Evolutionary conservation across 2,329 filamentous ascomycete species (phyloP), one percentile per base, ranked within the genome.

Genomic region (Magnaporthiopsis rhizophila): DNA sequence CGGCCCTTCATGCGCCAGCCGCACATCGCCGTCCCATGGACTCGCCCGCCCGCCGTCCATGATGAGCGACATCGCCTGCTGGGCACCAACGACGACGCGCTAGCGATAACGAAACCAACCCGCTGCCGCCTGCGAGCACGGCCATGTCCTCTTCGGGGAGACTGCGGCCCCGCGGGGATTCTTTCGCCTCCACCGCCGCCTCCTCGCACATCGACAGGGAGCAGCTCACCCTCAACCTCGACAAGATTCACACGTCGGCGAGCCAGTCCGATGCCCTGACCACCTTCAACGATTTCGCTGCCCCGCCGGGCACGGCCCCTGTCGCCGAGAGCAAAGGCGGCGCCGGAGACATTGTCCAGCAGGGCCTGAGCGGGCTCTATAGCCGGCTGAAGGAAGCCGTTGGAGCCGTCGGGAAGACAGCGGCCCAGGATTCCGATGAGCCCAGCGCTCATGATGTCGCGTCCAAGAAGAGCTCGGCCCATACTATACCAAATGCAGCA

Each of bases 241-340:
- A 96, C 76, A 88, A 91, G 70, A 97, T 97, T 69, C 94, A 97
- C 75, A 92, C 82, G 62, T 88, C 90, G 7, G 92, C 93, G n/a
- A 96, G 90, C 72, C 90, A 91, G 73, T 90, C 90, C 45, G 89
- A 90, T 67, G 86, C 87, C 45, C 81, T 98, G 61, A 98, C 94
- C 2, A 96, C 92, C 11, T 98, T 98, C 77, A 96, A 96, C 76
- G 93, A 97, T 72, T 93, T 96, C 71, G 90, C 89, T 0, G 83
- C 89, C 0, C 87, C 88, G 6, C 87, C 90, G 0, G 79, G 81
- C 2, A 80, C 83, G 1, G 78, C 85, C 1, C 79, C 83, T 1
- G 77, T 80, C 18, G 76, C 81, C 30, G 92, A 96, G 70, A 86
- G 81, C 65, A 92, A 91, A 73, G 84, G 84, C 11, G 80, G 91